These are phyloP conservation scores for Verticillium tricorpus DNA, from an alignment of 2,329 filamentous ascomycete genomes.

Conservation along the genomic window DNA sequence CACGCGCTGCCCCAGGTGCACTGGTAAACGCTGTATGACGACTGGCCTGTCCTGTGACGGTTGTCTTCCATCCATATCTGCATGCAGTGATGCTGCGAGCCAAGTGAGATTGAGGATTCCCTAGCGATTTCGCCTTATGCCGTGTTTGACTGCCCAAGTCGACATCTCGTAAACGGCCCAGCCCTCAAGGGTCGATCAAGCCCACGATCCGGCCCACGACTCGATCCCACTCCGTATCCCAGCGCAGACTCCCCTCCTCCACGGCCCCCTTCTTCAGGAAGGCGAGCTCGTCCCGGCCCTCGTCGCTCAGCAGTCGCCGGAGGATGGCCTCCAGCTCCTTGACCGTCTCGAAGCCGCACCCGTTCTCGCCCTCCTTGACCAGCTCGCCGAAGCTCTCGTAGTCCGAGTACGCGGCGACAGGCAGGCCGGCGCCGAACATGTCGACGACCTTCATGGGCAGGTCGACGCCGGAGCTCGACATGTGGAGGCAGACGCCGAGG, in stretches of 20 bases:
- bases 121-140: too few relatives aligned
- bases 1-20: too few relatives aligned
- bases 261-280: conserved; percentile 64
- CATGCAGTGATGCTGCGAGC: not conserved
- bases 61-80: too few relatives aligned
- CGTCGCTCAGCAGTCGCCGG: conserved; percentile 54
- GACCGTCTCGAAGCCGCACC: conserved; percentile 74
- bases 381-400: conserved; percentile 90
- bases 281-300: conserved; percentile 48
- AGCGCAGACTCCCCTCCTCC: conserved; percentile 69
- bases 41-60: not conserved
- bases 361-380: conserved; percentile 83
- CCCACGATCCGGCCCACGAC: conserved; percentile 72
- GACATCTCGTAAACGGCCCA: too few relatives aligned
- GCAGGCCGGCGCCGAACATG: conserved; percentile 94
- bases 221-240: conserved; percentile 90
- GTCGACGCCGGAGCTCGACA: conserved; percentile 89
- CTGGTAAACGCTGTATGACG: not conserved
- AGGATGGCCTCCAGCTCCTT: conserved; percentile 62
- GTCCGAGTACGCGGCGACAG: conserved; percentile 78
- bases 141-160: too few relatives aligned
- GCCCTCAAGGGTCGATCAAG: conserved; percentile 22
- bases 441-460: conserved; percentile 99
- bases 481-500: conserved; percentile 87
- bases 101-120: not conserved